Percentiles rank a stretch among this genome's conserved stretches.
phyloP scores from a whole-genome alignment of 352 stramenopile genomes.

The Phytophthora chlamydospora region DNA sequence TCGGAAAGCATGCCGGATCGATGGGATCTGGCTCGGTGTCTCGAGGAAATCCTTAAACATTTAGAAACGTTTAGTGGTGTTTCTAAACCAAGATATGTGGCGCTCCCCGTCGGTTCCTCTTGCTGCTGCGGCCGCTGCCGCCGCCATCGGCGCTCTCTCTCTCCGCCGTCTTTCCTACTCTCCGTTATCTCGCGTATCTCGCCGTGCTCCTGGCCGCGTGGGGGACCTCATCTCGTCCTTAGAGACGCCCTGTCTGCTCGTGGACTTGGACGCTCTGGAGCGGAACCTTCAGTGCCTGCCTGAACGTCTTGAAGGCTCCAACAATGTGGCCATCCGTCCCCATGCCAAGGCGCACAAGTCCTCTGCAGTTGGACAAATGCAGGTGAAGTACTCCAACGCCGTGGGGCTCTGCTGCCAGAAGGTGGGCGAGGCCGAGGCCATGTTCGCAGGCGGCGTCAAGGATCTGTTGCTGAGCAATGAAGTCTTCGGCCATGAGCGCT shows the following conservation, averaged over 20 bases:
- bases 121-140: slow-evolving; percentile 10
- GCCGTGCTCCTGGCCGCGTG: slow-evolving; percentile 27
- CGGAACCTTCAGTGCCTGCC: slow-evolving; percentile 53
- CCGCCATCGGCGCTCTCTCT: slow-evolving; percentile 14
- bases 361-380: slow-evolving; percentile 51
- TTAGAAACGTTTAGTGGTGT: too few relatives aligned
- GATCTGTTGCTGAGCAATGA: slow-evolving; percentile 81
- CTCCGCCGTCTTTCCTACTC: slow-evolving; percentile 14
- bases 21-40: too few relatives aligned
- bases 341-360: slow-evolving; percentile 82
- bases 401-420: slow-evolving; percentile 75
- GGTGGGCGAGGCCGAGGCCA: slow-evolving; percentile 72
- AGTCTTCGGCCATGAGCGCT: slow-evolving; percentile 48
- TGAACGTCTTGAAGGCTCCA: slow-evolving; percentile 29
- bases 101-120: slow-evolving; percentile 19
- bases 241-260: slow-evolving; percentile 70
- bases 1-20: too few relatives aligned
- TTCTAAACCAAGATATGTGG: slow-evolving; percentile 22
- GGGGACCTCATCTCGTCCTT: slow-evolving; percentile 49
- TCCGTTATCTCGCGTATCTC: slow-evolving; percentile 12
- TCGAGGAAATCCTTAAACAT: too few relatives aligned
- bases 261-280: slow-evolving; percentile 73
- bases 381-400: slow-evolving; percentile 52
- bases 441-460: slow-evolving; percentile 59
- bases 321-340: slow-evolving; percentile 56